Conservation (phyloP, 306 rosid species). For the Luffa aegyptiaca region DNA sequence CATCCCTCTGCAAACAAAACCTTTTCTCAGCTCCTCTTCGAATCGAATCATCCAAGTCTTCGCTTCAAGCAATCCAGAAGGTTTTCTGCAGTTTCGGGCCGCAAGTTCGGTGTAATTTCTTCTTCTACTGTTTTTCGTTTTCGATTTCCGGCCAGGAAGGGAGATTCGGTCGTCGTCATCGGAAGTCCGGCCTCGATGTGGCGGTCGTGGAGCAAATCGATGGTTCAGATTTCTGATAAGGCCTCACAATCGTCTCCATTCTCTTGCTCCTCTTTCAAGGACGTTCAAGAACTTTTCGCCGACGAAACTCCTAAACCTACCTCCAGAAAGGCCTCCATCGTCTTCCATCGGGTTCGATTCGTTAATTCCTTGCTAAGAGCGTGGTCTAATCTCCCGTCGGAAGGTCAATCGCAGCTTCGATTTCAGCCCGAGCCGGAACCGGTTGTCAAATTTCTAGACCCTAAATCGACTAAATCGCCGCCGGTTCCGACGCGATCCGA, state of each 20-base stretch:
- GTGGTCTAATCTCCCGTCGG: slow-evolving; percentile 25
- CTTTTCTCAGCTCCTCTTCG: slow-evolving; percentile 22
- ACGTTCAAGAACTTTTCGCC: slow-evolving; percentile 53
- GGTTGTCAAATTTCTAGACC: not conserved
- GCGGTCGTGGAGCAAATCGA: slow-evolving; percentile 70
- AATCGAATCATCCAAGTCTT: slow-evolving; percentile 25
- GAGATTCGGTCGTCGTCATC: not conserved
- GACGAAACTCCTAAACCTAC: slow-evolving; percentile 36
- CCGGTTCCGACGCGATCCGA: slow-evolving; percentile 11
- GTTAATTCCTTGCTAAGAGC: slow-evolving; percentile 46
- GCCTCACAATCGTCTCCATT: slow-evolving; percentile 44
- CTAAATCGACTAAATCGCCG: slow-evolving; percentile 12
- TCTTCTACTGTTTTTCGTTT: not conserved
- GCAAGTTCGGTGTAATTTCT: not conserved
- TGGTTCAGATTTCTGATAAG: slow-evolving; percentile 43
- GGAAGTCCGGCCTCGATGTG: slow-evolving; percentile 54
- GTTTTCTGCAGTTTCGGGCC: not conserved
- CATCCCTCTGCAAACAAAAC: slow-evolving; percentile 13
- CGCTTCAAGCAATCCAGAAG: slow-evolving; percentile 28
- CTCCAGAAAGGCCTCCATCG: slow-evolving; percentile 26
- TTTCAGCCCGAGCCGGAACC: slow-evolving; percentile 5
- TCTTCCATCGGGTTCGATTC: slow-evolving; percentile 78
- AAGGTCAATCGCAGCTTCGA: not conserved
- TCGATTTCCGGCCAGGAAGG: not conserved
- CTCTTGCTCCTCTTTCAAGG: slow-evolving; percentile 83